Percentiles rank a stretch among this genome's conserved stretches.
Evolutionary conservation across 2,329 filamentous ascomycete species (phyloP).

Genomic region (Ophiostoma ips): DNA sequence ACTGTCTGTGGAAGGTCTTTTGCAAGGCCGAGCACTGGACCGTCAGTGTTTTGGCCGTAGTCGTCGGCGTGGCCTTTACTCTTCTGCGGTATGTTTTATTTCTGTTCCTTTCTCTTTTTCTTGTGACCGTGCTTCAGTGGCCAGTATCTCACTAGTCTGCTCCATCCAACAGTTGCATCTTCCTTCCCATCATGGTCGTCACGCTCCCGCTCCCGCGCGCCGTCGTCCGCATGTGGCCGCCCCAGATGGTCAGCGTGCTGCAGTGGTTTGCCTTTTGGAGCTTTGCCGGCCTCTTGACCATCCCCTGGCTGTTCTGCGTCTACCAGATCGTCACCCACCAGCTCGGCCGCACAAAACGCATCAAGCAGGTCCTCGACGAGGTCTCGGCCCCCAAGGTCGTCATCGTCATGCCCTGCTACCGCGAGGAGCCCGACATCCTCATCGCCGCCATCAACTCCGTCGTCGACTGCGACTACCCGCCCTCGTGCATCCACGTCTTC

Average conservation of each 20-base stretch:
- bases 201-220: conserved; percentile 69
- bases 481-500: conserved; percentile 86
- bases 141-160: conserved; percentile 30
- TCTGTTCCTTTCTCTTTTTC: conserved; percentile 25
- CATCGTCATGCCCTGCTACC: conserved; percentile 94
- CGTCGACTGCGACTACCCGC: conserved; percentile 85
- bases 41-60: conserved; percentile 60
- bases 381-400: conserved; percentile 82
- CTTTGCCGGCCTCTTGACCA: conserved; percentile 69
- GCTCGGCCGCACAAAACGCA: conserved; percentile 64
- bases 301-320: conserved; percentile 88
- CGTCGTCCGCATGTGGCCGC: conserved; percentile 60
- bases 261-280: conserved; percentile 96
- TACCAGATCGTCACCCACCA: conserved; percentile 83
- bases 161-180: conserved; percentile 52
- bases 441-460: conserved; percentile 82
- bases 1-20: conserved; percentile 80
- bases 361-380: conserved; percentile 76
- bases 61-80: conserved; percentile 60
- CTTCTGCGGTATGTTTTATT: conserved; percentile 42
- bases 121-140: background rate
- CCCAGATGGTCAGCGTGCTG: conserved; percentile 51
- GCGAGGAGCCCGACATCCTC: conserved; percentile 73
- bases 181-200: conserved; percentile 87
- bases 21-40: conserved; percentile 82